Evolutionary conservation across 2,329 filamentous ascomycete genomes (phyloP).

Genomic region (Diaporthe vaccinii): DNA sequence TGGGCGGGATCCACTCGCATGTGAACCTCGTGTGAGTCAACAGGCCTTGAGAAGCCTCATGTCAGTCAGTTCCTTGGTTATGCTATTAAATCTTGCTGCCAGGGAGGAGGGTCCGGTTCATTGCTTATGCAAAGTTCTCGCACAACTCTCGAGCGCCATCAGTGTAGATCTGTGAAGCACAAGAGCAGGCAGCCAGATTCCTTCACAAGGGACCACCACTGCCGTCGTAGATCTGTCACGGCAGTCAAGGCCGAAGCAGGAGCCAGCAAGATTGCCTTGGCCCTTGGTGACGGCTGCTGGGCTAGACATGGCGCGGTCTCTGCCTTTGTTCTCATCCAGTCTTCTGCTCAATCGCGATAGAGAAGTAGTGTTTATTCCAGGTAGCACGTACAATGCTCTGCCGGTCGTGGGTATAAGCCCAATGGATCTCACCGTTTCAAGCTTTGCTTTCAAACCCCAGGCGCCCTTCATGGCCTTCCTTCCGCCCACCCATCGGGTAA

Average conservation of each 20-base stretch:
- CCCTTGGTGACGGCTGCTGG: not conserved
- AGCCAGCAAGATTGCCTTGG: not conserved
- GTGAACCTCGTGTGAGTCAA: not conserved
- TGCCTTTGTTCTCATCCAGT: not conserved
- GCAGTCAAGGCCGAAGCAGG: not conserved
- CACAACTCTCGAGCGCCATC: not conserved
- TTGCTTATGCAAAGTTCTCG: not conserved
- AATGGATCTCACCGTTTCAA: not conserved
- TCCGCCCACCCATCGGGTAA: not conserved
- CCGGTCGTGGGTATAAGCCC: not conserved
- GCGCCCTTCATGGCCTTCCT: not conserved
- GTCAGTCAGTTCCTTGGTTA: not conserved
- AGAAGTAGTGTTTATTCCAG: not conserved
- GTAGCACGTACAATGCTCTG: not conserved
- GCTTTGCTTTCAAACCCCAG: not conserved
- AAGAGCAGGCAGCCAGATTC: not conserved
- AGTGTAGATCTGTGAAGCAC: not conserved
- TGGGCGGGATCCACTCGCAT: constrained; percentile 6
- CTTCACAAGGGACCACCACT: constrained; percentile 8
- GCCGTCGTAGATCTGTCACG: constrained; percentile 15
- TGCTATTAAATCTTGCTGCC: not conserved
- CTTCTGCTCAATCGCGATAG: not conserved
- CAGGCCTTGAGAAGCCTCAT: not conserved
- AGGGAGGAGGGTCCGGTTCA: not conserved
- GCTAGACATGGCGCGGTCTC: not conserved